Evolutionary conservation across 1,284 basidiomycete species (phyloP), one percentile per base, ranked within the genome.

Genomic region (Tilletiaria anomala): DNA sequence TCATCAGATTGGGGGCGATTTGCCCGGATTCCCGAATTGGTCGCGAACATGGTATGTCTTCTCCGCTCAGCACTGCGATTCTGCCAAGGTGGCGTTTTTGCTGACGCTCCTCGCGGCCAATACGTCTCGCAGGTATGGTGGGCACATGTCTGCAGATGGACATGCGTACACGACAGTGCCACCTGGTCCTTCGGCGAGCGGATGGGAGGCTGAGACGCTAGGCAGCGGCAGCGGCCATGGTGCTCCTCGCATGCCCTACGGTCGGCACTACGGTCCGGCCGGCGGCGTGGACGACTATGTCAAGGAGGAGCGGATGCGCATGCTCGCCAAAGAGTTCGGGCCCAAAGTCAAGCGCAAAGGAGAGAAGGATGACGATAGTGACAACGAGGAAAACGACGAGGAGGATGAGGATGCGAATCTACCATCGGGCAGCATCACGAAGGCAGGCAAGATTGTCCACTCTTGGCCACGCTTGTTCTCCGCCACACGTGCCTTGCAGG

Each of bases 251-350:
- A n/a, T n/a, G n/a, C n/a, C n/a, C n/a, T n/a, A n/a, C 19, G 33
- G 33, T n/a, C 22, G 22, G 19, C 33, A 35, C n/a, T 51, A 51
- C 36, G 44, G 42, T 5, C 44, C 31, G 11, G 24, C 36, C 5
- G 17, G 35, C 18, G 8, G 39, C 6, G 32, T 43, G 12, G 29
- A 39, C 24, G 55, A 58, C 14, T 40, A 50, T 11, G 43, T 56
- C 31, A 59, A 59, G 29, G 55, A 59, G 21, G 55, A 58, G 37
- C 45, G 57, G 21, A 55, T 58, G 10, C 44, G 53, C 18, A 59
- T 59, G 55, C 45, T 59, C 10, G 57, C 57, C 32, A 53, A 55
- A 41, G 50, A 59, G 26, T 59, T 59, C 31, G 57, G 57, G 4
- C 44, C 50, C 14, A 55, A 48, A 40, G 36, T 55, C 35, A 40